These are phyloP conservation scores for Lobosporangium transversale DNA, from an alignment of 192 early-diverging fungal genomes.

Conservation along the genomic window DNA sequence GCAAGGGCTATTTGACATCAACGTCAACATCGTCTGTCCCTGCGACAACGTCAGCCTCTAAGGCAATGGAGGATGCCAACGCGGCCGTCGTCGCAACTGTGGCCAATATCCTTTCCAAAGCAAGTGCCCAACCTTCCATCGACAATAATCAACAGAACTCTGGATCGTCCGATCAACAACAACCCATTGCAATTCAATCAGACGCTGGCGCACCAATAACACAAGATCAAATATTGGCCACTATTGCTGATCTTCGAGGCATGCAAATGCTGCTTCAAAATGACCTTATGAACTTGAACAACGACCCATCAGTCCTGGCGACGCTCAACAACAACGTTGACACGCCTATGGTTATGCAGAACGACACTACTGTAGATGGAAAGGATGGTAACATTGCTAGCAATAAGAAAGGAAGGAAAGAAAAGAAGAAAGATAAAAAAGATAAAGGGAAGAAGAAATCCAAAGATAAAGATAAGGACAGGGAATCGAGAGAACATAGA, in stretches of 20 bases:
- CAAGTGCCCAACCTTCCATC: no score
- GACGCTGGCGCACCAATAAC: neutral
- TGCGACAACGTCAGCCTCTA: neutral
- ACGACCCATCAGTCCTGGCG: conserved; percentile 27
- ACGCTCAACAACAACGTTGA: conserved; percentile 3
- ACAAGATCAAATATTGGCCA: conserved; percentile 6
- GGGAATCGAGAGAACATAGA: conserved; percentile 8
- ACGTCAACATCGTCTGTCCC: neutral
- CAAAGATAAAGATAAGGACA: conserved; percentile 16
- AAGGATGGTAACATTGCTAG: neutral
- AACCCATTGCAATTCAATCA: neutral
- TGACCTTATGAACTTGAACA: conserved; percentile 10
- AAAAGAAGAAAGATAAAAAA: neutral
- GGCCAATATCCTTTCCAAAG: conserved; percentile 1
- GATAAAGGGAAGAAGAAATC: conserved; percentile 6
- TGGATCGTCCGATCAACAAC: neutral
- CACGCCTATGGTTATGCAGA: neutral
- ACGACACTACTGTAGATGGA: neutral
- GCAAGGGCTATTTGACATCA: neutral
- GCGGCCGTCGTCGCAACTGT: neutral
- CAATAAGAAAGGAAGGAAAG: neutral
- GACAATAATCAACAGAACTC: neutral
- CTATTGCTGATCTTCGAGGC: conserved; percentile 3
- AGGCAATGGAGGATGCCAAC: neutral
- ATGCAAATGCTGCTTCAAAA: conserved; percentile 24